Evolutionary conservation across 2,329 filamentous ascomycete species (phyloP).

Genomic region (Pleoardoris graminearum): DNA sequence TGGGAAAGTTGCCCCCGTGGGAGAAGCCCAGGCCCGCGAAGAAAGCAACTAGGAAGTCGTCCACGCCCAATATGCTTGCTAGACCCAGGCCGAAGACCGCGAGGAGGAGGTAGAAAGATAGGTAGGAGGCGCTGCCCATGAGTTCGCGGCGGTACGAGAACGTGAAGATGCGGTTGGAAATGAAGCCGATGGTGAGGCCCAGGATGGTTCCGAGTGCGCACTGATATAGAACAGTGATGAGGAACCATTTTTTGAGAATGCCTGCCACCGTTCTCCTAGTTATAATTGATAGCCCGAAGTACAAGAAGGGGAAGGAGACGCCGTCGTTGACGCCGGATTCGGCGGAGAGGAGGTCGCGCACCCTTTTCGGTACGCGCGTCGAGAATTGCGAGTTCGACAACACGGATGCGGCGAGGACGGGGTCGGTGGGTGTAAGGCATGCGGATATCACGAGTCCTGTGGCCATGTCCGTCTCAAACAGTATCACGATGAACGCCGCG

Average conservation of each 20-base stretch:
- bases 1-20: slow-evolving; percentile 57
- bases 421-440: slow-evolving; percentile 61
- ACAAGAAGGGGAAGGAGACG: slow-evolving; percentile 60
- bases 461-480: slow-evolving; percentile 52
- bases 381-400: slow-evolving; percentile 59
- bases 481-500: slow-evolving; percentile 50
- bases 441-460: slow-evolving; percentile 58
- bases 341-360: slow-evolving; percentile 57
- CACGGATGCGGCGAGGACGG: slow-evolving; percentile 59
- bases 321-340: slow-evolving; percentile 62
- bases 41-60: slow-evolving; percentile 62
- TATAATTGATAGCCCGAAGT: slow-evolving; percentile 54
- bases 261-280: slow-evolving; percentile 44
- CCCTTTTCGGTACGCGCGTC: slow-evolving; percentile 54
- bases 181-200: slow-evolving; percentile 53
- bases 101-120: slow-evolving; percentile 60
- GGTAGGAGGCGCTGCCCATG: slow-evolving; percentile 55
- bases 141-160: slow-evolving; percentile 52
- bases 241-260: slow-evolving; percentile 56
- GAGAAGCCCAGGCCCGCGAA: slow-evolving; percentile 60
- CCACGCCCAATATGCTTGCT: slow-evolving; percentile 56
- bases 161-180: slow-evolving; percentile 54
- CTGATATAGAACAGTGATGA: slow-evolving; percentile 60
- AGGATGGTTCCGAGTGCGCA: slow-evolving; percentile 54
- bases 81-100: slow-evolving; percentile 58